These are phyloP conservation scores for Diaporthe sp. DNA, from an alignment of 2,329 filamentous ascomycete genomes.

Conservation along the genomic window DNA sequence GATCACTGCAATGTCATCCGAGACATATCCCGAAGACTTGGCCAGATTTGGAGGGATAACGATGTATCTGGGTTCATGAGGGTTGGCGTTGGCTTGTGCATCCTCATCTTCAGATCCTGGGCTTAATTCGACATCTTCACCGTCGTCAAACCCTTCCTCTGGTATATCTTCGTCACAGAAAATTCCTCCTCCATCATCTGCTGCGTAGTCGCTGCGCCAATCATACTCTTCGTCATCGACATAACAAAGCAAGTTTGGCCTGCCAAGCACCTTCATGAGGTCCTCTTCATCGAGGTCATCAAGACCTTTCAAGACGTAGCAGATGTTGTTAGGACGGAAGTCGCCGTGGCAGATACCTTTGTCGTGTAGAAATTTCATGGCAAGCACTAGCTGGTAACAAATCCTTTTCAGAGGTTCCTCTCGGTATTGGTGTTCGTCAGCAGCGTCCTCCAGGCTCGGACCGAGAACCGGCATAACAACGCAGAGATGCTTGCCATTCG, in stretches of 20 bases:
- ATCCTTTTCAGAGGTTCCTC: neutral
- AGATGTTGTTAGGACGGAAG: neutral
- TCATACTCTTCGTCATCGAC: constrained; percentile 1
- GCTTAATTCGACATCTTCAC: neutral
- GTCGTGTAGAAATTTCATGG: neutral
- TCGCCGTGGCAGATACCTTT: neutral
- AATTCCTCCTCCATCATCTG: neutral
- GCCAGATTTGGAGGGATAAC: neutral
- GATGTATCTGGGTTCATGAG: neutral
- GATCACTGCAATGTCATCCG: neutral
- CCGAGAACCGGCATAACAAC: neutral
- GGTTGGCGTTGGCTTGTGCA: neutral
- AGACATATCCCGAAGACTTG: neutral
- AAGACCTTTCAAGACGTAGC: neutral
- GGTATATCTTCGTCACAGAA: neutral
- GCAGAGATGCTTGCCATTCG: neutral
- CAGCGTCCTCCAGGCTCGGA: neutral
- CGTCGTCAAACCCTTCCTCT: neutral
- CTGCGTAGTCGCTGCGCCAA: neutral
- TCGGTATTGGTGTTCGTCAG: neutral
- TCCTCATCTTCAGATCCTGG: neutral
- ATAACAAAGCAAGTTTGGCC: neutral
- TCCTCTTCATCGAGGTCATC: neutral
- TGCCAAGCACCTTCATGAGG: neutral
- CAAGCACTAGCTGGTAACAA: constrained; percentile 4